A percentile compares a stretch with the other conserved stretches of the same genome.
Conservation (phyloP, 441 rosid genomes). For the Bocquillonia castaneifolia region DNA sequence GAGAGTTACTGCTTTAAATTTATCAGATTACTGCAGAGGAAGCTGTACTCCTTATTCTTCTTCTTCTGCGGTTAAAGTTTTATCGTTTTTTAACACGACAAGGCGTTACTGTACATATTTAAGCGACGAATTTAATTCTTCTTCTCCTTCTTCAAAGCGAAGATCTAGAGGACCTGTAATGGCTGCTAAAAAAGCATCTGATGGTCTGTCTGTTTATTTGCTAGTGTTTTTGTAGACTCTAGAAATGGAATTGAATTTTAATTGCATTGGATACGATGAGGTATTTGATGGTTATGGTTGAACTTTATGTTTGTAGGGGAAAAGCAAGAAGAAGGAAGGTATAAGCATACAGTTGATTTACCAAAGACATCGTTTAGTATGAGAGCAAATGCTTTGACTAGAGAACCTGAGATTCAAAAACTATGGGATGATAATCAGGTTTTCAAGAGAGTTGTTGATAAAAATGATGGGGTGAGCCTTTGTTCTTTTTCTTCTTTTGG, state of each 20-base stretch:
- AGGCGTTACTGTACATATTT: constrained; percentile 40
- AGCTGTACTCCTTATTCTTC: constrained; percentile 22
- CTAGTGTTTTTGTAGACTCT: neutral
- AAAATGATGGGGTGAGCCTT: constrained; percentile 58
- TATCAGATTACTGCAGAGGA: constrained; percentile 36
- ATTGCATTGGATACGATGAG: neutral
- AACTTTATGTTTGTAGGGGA: constrained; percentile 43
- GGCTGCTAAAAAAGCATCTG: constrained; percentile 84
- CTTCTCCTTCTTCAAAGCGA: constrained; percentile 66
- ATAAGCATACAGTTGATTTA: constrained; percentile 86
- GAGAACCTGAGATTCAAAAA: constrained; percentile 95
- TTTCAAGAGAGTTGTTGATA: constrained; percentile 67
- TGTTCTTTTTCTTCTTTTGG: constrained; percentile 28
- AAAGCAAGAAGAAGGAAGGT: constrained; percentile 83
- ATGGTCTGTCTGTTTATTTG: constrained; percentile 39
- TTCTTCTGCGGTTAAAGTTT: constrained; percentile 38
- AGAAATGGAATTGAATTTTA: too few relatives aligned
- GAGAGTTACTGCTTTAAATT: constrained; percentile 36
- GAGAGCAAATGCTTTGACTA: constrained; percentile 83
- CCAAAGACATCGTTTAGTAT: constrained; percentile 84
- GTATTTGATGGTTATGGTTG: neutral
- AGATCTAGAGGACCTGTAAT: constrained; percentile 87
- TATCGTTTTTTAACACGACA: constrained; percentile 39
- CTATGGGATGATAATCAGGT: constrained; percentile 84
- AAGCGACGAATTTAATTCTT: constrained; percentile 37